phyloP scores from a whole-genome alignment of 139 green algal genomes.

The Medakamo hakoo region DNA sequence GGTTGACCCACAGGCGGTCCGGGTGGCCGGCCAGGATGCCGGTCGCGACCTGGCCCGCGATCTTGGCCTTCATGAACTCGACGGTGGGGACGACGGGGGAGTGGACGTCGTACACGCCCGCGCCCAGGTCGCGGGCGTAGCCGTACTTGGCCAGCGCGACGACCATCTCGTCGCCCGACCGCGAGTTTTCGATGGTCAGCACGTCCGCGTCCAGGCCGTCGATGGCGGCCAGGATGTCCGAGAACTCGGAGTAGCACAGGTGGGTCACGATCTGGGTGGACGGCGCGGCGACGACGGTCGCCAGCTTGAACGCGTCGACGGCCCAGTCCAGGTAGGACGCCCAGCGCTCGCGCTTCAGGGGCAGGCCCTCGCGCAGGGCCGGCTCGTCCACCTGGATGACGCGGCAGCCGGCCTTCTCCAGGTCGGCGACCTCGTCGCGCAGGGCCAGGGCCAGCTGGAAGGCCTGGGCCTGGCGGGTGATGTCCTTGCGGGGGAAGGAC shows the following conservation, averaged over 20 bases:
- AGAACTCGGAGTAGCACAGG: constrained; percentile 83
- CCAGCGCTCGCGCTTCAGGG: constrained; percentile 52
- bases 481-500: constrained; percentile 75
- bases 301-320: constrained; percentile 63
- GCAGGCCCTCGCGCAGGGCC: constrained; percentile 78
- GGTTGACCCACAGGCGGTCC: constrained; percentile 62
- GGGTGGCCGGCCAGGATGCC: constrained; percentile 35
- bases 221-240: constrained; percentile 71
- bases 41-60: constrained; percentile 14
- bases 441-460: constrained; percentile 68
- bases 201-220: constrained; percentile 66
- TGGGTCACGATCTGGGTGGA: constrained; percentile 68
- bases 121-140: constrained; percentile 61
- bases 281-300: constrained; percentile 20
- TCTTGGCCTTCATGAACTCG: constrained; percentile 40
- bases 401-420: constrained; percentile 60
- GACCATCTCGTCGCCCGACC: constrained; percentile 66
- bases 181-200: constrained; percentile 87
- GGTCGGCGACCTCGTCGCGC: constrained; percentile 61
- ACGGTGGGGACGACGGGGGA: constrained; percentile 50
- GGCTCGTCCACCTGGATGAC: constrained; percentile 86
- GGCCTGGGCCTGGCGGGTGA: constrained; percentile 42
- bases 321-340: constrained; percentile 72
- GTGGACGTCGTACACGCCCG: constrained; percentile 85
- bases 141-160: constrained; percentile 33